Conservation (phyloP, 2,329 filamentous ascomycete species). For the Byssochlamys sp. region DNA sequence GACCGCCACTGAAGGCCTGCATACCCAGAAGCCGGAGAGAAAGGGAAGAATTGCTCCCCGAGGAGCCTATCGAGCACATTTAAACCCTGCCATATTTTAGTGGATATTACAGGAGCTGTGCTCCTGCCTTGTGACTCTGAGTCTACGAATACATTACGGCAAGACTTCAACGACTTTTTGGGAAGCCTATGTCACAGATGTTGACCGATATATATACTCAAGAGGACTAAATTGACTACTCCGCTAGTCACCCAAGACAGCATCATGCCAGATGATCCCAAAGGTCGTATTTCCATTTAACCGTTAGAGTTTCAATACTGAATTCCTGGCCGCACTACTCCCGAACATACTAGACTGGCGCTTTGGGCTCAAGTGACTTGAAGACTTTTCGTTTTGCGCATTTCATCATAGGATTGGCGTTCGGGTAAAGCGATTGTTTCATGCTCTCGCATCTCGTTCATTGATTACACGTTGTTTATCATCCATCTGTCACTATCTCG, state of each 20-base stretch:
- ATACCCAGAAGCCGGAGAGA: slow-evolving; percentile 47
- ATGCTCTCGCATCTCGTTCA: background rate
- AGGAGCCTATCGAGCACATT: slow-evolving; percentile 72
- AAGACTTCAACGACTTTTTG: background rate
- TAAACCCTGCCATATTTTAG: slow-evolving; percentile 10
- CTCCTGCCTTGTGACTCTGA: background rate
- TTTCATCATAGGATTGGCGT: background rate
- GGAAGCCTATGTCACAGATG: background rate
- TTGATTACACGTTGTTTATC: background rate
- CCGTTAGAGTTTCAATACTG: background rate
- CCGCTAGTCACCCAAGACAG: background rate
- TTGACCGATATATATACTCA: background rate
- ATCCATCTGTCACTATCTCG: background rate
- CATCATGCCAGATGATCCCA: background rate
- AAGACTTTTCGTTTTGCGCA: background rate
- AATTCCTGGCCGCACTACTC: background rate
- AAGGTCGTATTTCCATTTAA: background rate
- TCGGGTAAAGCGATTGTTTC: background rate
- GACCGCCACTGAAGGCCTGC: slow-evolving; percentile 64
- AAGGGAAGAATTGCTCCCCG: slow-evolving; percentile 54
- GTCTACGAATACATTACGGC: background rate
- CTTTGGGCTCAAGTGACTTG: background rate
- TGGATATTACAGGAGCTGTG: background rate
- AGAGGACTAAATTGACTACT: too few species aligned
- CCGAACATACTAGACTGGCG: background rate